Evolutionary conservation across 495 filamentous ascomycete genomes (phyloP).

Genomic region (Penicillium manginii): DNA sequence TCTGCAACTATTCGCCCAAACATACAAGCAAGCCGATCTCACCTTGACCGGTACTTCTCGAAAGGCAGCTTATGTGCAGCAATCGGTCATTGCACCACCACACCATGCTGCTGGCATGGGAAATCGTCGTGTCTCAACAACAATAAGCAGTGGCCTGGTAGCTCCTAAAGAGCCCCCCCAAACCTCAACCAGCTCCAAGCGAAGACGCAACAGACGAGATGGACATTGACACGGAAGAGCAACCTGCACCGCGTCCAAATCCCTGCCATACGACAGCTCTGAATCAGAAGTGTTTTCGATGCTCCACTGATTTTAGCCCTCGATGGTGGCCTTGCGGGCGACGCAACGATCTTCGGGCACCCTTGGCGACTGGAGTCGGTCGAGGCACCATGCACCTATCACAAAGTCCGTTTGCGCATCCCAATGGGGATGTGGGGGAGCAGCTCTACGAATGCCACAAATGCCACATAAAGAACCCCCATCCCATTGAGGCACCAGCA

Average conservation of each 20-base stretch:
- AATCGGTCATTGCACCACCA: slow-evolving; percentile 44
- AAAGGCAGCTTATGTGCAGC: slow-evolving; percentile 73
- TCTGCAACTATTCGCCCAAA: slow-evolving; percentile 81
- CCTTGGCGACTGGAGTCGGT: slow-evolving; percentile 39
- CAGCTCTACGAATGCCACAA: slow-evolving; percentile 53
- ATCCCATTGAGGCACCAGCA: slow-evolving; percentile 8
- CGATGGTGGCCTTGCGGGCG: slow-evolving; percentile 48
- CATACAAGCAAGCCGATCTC: slow-evolving; percentile 93
- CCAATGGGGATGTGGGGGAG: slow-evolving; percentile 36
- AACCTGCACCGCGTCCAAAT: slow-evolving; percentile 15
- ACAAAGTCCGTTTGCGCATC: slow-evolving; percentile 30
- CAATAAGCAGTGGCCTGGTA: slow-evolving; percentile 36
- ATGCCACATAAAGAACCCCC: slow-evolving; percentile 51
- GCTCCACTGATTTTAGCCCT: slow-evolving; percentile 44
- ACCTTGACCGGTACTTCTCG: slow-evolving; percentile 87
- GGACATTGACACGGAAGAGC: slow-evolving; percentile 41
- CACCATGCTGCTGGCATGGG: slow-evolving; percentile 25
- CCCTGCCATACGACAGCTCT: slow-evolving; percentile 17
- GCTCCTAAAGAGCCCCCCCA: slow-evolving; percentile 35
- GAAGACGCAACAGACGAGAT: slow-evolving; percentile 40
- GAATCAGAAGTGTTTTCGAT: slow-evolving; percentile 42
- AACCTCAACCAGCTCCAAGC: slow-evolving; percentile 25
- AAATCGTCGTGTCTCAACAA: slow-evolving; percentile 46
- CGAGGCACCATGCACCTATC: slow-evolving; percentile 21
- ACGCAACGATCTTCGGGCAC: slow-evolving; percentile 28